Conservation (phyloP, 768 basidiomycete species). For the Tephrocybe sp. region DNA sequence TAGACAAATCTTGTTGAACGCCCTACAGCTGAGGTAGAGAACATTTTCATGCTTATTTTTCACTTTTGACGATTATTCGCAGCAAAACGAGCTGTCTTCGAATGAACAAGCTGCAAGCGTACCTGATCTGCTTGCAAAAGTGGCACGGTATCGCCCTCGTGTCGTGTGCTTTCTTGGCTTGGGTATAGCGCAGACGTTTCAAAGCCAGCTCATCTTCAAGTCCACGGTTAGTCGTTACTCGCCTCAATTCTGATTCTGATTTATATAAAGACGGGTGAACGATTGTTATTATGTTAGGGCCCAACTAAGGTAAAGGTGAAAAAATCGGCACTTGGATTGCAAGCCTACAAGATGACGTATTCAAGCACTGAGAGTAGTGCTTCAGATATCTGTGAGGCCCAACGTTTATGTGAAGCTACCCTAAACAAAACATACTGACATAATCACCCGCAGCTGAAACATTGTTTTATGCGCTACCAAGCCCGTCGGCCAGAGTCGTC, state of each 20-base stretch:
- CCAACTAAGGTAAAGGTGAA: neutral
- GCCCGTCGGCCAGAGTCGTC: conserved; percentile 73
- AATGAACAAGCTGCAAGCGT: conserved; percentile 54
- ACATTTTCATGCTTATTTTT: neutral
- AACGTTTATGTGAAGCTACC: neutral
- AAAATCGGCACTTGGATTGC: conserved; percentile 31
- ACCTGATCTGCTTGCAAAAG: conserved; percentile 56
- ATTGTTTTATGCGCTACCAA: conserved; percentile 72
- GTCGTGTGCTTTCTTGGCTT: conserved; percentile 81
- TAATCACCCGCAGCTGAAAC: conserved; percentile 40
- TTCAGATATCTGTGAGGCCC: conserved; percentile 5
- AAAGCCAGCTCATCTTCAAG: conserved; percentile 23
- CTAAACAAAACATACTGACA: neutral
- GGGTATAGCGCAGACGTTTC: conserved; percentile 45
- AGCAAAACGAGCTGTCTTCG: conserved; percentile 55
- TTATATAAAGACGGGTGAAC: too few species aligned
- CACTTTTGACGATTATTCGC: neutral
- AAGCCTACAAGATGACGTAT: conserved; percentile 50
- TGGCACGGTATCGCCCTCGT: conserved; percentile 52
- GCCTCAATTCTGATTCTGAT: neutral
- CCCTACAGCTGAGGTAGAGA: conserved; percentile 49
- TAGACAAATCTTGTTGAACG: conserved; percentile 76
- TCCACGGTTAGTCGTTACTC: conserved; percentile 8
- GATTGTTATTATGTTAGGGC: too few species aligned
- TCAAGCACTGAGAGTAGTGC: conserved; percentile 13